Percentiles rank a stretch among this genome's conserved stretches.
These are phyloP conservation scores for Pichia kudriavzevii DNA, from an alignment of 1,139 yeast genomes.

Conservation along the genomic window DNA sequence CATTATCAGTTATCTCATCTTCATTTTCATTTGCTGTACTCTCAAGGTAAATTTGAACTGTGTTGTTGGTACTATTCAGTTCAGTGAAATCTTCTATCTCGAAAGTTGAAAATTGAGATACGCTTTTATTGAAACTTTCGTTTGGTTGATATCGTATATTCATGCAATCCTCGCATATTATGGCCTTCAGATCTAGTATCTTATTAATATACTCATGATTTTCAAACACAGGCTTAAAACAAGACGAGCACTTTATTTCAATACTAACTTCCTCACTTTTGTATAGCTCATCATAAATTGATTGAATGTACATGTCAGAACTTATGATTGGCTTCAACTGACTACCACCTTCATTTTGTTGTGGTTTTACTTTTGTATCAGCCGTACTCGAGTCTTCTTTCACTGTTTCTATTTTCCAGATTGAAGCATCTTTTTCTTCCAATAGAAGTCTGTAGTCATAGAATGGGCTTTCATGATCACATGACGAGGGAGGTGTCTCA, in stretches of 20 bases:
- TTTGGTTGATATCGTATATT: not conserved
- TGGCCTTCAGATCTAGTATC: conserved; percentile 35
- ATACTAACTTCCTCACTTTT: not conserved
- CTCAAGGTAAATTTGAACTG: conserved; percentile 2
- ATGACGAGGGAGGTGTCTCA: conserved; percentile 13
- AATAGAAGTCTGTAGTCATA: conserved; percentile 12
- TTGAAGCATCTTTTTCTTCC: conserved; percentile 9
- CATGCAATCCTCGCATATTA: conserved; percentile 57
- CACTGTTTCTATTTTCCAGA: too few species aligned
- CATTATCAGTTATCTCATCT: conserved; percentile 7
- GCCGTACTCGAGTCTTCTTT: too few species aligned
- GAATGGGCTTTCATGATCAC: conserved; percentile 8
- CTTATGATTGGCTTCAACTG: not conserved
- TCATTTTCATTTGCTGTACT: conserved; percentile 4
- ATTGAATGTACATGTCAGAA: conserved; percentile 11
- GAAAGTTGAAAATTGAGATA: too few species aligned
- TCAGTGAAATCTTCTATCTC: not conserved
- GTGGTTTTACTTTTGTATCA: too few species aligned
- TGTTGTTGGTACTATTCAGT: conserved; percentile 1
- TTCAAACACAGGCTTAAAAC: conserved; percentile 62
- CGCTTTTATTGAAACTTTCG: too few species aligned
- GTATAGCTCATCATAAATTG: conserved; percentile 7
- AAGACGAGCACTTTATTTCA: conserved; percentile 2
- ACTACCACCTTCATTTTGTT: too few species aligned
- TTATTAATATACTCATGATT: conserved; percentile 39